Conservation (phyloP, 2,329 filamentous ascomycete genomes). For the Cryoendolithus antarcticus region DNA sequence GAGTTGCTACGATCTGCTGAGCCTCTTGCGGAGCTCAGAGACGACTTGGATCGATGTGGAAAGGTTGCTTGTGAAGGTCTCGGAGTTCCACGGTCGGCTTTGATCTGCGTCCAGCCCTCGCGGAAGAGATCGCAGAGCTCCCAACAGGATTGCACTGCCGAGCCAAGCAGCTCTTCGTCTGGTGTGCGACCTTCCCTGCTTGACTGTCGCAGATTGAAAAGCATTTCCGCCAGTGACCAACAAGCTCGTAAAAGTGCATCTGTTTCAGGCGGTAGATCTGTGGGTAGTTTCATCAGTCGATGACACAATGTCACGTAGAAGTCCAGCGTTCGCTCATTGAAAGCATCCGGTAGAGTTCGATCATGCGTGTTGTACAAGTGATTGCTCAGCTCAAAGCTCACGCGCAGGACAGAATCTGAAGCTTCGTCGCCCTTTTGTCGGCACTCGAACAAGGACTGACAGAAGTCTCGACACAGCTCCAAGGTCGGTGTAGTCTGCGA, state of each 20-base stretch:
- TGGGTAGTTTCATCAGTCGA: constrained; percentile 87
- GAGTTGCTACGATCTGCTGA: constrained; percentile 28
- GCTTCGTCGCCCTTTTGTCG: constrained; percentile 64
- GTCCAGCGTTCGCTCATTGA: constrained; percentile 79
- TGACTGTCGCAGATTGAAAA: constrained; percentile 80
- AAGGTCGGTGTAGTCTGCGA: constrained; percentile 62
- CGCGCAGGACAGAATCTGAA: constrained; percentile 74
- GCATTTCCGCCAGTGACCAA: constrained; percentile 83
- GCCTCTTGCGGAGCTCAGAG: constrained; percentile 7
- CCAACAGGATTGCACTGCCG: constrained; percentile 87
- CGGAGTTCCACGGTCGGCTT: constrained; percentile 75
- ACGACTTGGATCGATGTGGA: constrained; percentile 25
- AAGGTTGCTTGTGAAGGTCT: constrained; percentile 69
- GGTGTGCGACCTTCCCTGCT: constrained; percentile 57
- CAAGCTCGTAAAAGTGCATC: constrained; percentile 75
- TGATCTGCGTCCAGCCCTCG: constrained; percentile 79
- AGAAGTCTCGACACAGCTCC: constrained; percentile 83
- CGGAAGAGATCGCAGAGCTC: constrained; percentile 88
- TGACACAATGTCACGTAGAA: constrained; percentile 93
- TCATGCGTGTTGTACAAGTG: constrained; percentile 91
- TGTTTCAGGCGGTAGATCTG: constrained; percentile 64
- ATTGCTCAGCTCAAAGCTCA: constrained; percentile 92
- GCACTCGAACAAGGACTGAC: constrained; percentile 80
- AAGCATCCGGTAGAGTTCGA: constrained; percentile 68
- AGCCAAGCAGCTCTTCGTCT: constrained; percentile 75